A percentile compares a stretch with the other conserved stretches of the same genome.
Evolutionary conservation across 2,329 filamentous ascomycete genomes (phyloP).

Genomic region (Catunica adiposa): DNA sequence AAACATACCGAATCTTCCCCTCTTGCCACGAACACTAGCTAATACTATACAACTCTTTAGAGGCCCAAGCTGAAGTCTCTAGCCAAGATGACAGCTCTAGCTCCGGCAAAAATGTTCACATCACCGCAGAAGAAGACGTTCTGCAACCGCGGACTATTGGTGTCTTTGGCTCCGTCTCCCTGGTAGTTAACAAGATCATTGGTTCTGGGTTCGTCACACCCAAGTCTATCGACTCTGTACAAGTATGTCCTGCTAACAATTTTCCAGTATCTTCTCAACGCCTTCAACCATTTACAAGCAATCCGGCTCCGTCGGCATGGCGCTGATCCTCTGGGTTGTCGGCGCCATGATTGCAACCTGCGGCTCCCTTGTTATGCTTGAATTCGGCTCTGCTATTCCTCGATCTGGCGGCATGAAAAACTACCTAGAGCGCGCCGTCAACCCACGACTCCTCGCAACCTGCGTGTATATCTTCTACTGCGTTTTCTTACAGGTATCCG

Average conservation of each 20-base stretch:
- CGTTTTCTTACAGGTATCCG: slow-evolving; percentile 43
- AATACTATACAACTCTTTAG: neutral
- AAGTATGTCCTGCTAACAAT: neutral
- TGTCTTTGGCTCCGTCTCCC: slow-evolving; percentile 33
- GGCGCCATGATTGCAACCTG: slow-evolving; percentile 37
- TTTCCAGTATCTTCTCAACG: slow-evolving; percentile 32
- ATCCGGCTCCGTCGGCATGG: slow-evolving; percentile 32
- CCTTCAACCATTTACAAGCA: slow-evolving; percentile 35
- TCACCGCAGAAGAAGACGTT: neutral
- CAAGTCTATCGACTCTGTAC: neutral
- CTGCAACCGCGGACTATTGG: slow-evolving; percentile 28
- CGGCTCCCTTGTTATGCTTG: slow-evolving; percentile 44
- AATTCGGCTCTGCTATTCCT: slow-evolving; percentile 46
- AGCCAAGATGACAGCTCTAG: slow-evolving; percentile 2
- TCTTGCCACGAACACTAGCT: neutral
- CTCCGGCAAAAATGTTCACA: neutral
- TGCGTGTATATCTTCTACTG: slow-evolving; percentile 44
- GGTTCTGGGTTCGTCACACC: slow-evolving; percentile 34
- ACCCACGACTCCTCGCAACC: slow-evolving; percentile 42
- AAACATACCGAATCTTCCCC: too few species aligned
- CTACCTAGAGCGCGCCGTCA: slow-evolving; percentile 44
- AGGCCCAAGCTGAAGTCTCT: neutral
- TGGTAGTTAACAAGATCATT: slow-evolving; percentile 44
- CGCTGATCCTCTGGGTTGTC: slow-evolving; percentile 16
- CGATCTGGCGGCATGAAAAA: slow-evolving; percentile 49